Evolutionary conservation across 2,329 filamentous ascomycete genomes (phyloP), one percentile per base, ranked within the genome.

Genomic region (Emmonsiellopsis sp.): DNA sequence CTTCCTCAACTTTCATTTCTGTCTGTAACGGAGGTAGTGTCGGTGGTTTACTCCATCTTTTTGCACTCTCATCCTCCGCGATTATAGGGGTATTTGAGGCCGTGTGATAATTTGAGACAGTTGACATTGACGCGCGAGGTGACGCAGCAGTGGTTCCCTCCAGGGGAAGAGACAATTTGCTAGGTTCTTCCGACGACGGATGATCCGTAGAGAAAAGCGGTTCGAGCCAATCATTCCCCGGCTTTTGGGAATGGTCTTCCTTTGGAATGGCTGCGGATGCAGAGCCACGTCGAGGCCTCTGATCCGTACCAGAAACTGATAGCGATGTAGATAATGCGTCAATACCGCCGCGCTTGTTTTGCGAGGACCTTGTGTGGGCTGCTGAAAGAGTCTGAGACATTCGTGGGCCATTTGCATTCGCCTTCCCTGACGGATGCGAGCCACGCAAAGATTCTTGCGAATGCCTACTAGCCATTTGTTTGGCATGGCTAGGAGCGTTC

Each of bases 41-140:
- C 32, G 56, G 44, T 10, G 50, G 42, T 10, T 47, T 53, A 27
- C 36, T 52, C 39, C 45, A 55, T 31, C 46, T 44, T 5, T 46
- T 39, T 42, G 58, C 60, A 34, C 57, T 58, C 11, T 67, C 65
- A 42, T 66, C 64, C 8, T 64, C 62, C 7, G 66, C 60, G 32
- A 68, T 63, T 11, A 69, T 61, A 10, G 71, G 69, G 31, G 71
- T 74, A 53, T 68, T 75, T 6, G 67, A 67, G 5, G 74, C 72
- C 21, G 74, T 76, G 43, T 68, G 65, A 57, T 75, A 75, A 37
- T 72, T 68, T 21, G 71, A 74, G 9, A 65, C 55, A 49, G 72
- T 70, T 6, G 71, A 74, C 6, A 59, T 55, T 13, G 70, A 71
- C 17, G 58, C 57, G 33, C 61, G 63, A 9, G 68, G 65, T 32